phyloP scores from a whole-genome alignment of 2,329 filamentous ascomycete species.

The Pseudogymnoascus sp. region DNA sequence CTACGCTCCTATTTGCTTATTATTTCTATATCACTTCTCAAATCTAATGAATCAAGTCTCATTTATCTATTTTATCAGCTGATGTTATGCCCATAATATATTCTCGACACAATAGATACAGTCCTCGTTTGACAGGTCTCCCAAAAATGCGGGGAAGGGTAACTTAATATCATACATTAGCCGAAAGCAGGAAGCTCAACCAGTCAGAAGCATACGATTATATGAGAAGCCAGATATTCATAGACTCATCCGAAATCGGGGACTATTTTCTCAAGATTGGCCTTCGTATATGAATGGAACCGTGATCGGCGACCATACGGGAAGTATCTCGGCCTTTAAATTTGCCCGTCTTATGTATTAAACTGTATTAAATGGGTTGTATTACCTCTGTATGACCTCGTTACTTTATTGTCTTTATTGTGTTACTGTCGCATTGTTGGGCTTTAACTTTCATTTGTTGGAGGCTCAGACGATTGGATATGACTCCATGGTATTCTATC shows the following conservation, averaged over 20 bases:
- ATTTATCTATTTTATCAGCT: neutral
- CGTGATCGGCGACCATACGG: neutral
- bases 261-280: neutral
- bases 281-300: neutral
- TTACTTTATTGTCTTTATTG: neutral
- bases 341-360: neutral
- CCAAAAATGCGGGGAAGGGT: neutral
- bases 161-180: constrained; percentile 2
- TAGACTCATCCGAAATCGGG: neutral
- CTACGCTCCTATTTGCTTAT: neutral
- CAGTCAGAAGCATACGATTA: neutral
- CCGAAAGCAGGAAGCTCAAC: neutral
- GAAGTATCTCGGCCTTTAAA: neutral
- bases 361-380: neutral
- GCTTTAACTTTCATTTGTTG: neutral
- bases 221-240: neutral
- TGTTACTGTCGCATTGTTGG: neutral
- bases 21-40: neutral
- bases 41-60: neutral
- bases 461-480: neutral
- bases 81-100: neutral
- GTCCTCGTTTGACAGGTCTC: neutral
- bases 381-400: neutral
- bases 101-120: neutral
- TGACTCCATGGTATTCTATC: neutral